Evolutionary conservation across 805 yeast species (phyloP), one percentile per base, ranked within the genome.

Genomic region (Candida pseudoglaebosa): DNA sequence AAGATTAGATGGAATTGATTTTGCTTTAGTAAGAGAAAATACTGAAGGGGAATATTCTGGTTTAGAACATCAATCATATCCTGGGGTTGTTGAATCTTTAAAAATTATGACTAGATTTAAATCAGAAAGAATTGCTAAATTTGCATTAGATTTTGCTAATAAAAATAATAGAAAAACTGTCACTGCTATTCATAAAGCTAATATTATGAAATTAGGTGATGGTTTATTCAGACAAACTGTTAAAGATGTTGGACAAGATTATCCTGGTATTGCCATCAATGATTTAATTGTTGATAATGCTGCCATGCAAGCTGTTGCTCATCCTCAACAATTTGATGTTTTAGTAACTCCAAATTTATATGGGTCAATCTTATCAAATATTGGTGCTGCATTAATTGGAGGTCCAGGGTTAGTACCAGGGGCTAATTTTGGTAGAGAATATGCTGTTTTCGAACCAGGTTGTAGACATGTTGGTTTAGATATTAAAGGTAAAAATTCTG

Each of bases 31-130:
- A 62, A 88, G 99, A 77, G 99, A 93, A 71, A 93, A 93, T 77
- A 91, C 97, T 52, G 98, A 91, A 73, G 97, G 96, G 72, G 98
- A 91, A 71, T 91, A 88, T 75, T 91, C 98, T 37, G 98, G 98
- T 57, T 77, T 93, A 57, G 99, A 91, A 77, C 98, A 93, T 72
- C 93, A 84, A 67, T 86, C 96, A 34, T 93, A 87, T 56, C 95
- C 95, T 50, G 98, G 96, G 69, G 96, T 91, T 49, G 98, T 93
- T 50, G 98, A 91, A 76, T 86, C 96, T 30, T 75, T 90, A 56
- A 91, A 93, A 75, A 87, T 93, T 67, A 84, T 91, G 75, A 91
- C 98, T 55, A 82, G 86, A 70, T 77, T 78, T 71, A 90, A 91
- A 74, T 84, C 96, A 41, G 99, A 93, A 78, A 83, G 99, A 73